Conservation (phyloP, 805 yeast genomes). For the Millerozyma miso region DNA sequence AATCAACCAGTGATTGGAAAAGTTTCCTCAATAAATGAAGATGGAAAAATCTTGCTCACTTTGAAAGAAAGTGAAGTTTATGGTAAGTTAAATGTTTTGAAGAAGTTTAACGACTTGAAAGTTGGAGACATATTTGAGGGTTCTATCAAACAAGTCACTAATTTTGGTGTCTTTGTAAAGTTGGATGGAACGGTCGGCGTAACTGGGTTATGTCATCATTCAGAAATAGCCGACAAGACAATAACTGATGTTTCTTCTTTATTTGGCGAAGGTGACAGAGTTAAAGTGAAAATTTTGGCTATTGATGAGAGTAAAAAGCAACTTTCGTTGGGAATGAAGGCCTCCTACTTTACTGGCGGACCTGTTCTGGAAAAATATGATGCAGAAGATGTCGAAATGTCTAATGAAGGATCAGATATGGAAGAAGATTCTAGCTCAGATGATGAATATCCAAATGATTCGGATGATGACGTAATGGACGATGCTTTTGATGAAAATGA, state of each 20-base stretch:
- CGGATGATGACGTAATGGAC: slow-evolving; percentile 32
- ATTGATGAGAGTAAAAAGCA: slow-evolving; percentile 65
- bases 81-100: slow-evolving; percentile 59
- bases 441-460: slow-evolving; percentile 17
- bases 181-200: slow-evolving; percentile 70
- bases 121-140: slow-evolving; percentile 77
- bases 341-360: slow-evolving; percentile 64
- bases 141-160: slow-evolving; percentile 68
- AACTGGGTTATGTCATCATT: slow-evolving; percentile 82
- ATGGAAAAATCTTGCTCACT: slow-evolving; percentile 67
- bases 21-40: slow-evolving; percentile 57
- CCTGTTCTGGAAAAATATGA: slow-evolving; percentile 19
- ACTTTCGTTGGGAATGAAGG: slow-evolving; percentile 88
- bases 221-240: slow-evolving; percentile 73
- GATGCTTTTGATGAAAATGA: slow-evolving; percentile 29
- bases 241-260: slow-evolving; percentile 56
- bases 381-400: slow-evolving; percentile 10
- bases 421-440: slow-evolving; percentile 23
- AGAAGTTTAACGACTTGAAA: slow-evolving; percentile 61
- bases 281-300: slow-evolving; percentile 73
- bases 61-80: slow-evolving; percentile 75
- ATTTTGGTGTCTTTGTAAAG: slow-evolving; percentile 87
- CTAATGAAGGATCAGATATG: slow-evolving; percentile 18
- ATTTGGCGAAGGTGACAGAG: slow-evolving; percentile 87
- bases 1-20: slow-evolving; percentile 76